These are phyloP conservation scores for Talaromyces verruculosus DNA, from an alignment of 2,329 filamentous ascomycete species.

Conservation along the genomic window DNA sequence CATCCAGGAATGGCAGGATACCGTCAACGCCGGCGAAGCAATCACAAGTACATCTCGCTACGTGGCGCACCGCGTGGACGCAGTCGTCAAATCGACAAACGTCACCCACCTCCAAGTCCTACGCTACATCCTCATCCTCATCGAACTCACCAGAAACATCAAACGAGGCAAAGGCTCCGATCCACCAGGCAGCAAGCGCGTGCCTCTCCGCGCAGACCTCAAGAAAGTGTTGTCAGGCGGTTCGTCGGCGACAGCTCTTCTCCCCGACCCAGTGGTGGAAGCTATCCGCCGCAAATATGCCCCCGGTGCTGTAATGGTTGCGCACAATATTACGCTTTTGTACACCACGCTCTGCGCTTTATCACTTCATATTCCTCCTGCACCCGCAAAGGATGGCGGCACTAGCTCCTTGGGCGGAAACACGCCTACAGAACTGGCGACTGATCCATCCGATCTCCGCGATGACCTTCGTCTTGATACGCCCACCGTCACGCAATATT, in stretches of 20 bases:
- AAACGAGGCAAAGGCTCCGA: constrained; percentile 29
- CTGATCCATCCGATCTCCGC: constrained; percentile 47
- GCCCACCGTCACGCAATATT: constrained; percentile 40
- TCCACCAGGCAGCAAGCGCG: constrained; percentile 40
- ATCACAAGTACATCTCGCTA: constrained; percentile 46
- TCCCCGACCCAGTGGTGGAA: constrained; percentile 43
- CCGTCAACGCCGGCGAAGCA: constrained; percentile 36
- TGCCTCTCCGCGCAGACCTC: constrained; percentile 43
- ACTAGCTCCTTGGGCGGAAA: constrained; percentile 39
- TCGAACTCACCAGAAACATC: constrained; percentile 43
- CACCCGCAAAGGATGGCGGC: constrained; percentile 39
- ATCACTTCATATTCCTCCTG: constrained; percentile 47
- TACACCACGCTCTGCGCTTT: constrained; percentile 49
- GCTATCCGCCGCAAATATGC: constrained; percentile 45
- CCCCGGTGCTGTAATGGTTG: constrained; percentile 35
- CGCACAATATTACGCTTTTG: constrained; percentile 44
- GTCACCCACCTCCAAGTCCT: constrained; percentile 45
- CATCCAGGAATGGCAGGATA: constrained; percentile 46
- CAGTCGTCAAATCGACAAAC: constrained; percentile 41
- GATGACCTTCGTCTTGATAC: constrained; percentile 46
- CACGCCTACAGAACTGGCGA: constrained; percentile 40
- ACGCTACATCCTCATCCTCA: constrained; percentile 46
- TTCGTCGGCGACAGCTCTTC: constrained; percentile 25
- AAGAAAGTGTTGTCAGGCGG: constrained; percentile 36
- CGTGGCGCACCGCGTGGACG: constrained; percentile 45